Base-by-base conservation (phyloP, 2,329 filamentous ascomycete genomes). In the Phialophora verrucosa region DNA sequence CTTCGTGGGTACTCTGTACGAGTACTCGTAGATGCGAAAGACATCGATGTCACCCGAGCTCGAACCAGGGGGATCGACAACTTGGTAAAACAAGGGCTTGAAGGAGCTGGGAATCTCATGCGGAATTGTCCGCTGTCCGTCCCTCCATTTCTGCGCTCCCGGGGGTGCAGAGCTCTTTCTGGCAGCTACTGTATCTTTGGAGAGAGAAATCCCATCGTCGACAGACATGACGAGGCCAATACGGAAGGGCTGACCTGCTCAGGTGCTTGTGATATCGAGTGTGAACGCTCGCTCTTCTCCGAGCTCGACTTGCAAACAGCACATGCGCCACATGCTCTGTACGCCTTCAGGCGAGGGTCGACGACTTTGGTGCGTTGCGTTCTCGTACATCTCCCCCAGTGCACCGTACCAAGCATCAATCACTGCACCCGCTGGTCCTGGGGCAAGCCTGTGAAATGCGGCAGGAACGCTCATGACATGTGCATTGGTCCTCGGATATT, bases 401-500 rank as follows among this genome's bases (percentile, higher is more conserved):
- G 74, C 73, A 1, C 71, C 71, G 72, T 80, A 80, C 83, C 83
- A 85, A 29, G 73, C 77, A 1, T 79, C 75, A 2, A 85, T 77
- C 23, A 84, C 71, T 60, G 69, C 74, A 35, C 75, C 70, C 6
- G 76, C 79, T 71, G 87, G 29, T n/a, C 11, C 35, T 62, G 74
- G 69, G 23, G 77, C 29, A 55, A 55, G 74, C 61, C 80, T 57
- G 79, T 81, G 62, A 88, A 78, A 62, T 87, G 85, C 1, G 79
- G 76, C 1, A 88, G 75, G 0, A 87, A 74, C 1, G 74, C 71
- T 0, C 87, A 69, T 0, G 81, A 76, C 1, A 88, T 78, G 69
- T 87, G 85, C 83, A 88, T 83, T 0, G 85, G 85, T 0, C 85
- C 85, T 0, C 83, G 78, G 68, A 88, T 82, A 67, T 88, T 87